A percentile compares a stretch with the other conserved stretches of the same genome.
Evolutionary conservation across 129 eudicot species (phyloP).

Genomic region (Pittosporum tobira): DNA sequence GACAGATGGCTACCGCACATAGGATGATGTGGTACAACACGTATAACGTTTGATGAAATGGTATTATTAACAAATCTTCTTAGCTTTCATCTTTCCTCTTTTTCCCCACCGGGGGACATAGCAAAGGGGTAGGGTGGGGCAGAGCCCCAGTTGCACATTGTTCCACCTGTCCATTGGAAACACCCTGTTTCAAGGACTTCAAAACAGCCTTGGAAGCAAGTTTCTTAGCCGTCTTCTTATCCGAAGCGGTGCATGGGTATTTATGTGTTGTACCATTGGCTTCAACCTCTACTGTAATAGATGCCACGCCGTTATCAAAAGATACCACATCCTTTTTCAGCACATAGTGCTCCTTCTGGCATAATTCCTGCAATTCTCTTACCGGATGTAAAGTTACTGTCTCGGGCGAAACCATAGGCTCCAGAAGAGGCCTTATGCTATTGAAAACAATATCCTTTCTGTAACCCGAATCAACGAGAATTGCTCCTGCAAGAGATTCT

Average conservation of each 20-base stretch:
- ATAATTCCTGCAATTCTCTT: conserved; percentile 42
- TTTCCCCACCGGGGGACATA: background rate
- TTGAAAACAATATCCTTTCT: conserved; percentile 45
- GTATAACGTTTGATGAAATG: no score
- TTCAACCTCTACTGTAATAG: conserved; percentile 42
- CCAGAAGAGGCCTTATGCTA: conserved; percentile 69
- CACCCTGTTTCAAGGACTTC: conserved; percentile 37
- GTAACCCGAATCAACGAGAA: conserved; percentile 68
- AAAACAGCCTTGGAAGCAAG: conserved; percentile 51
- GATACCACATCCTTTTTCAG: conserved; percentile 19
- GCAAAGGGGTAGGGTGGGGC: conserved; percentile 1
- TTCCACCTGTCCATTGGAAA: background rate
- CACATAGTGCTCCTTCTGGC: conserved; percentile 31
- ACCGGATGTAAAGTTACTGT: conserved; percentile 60
- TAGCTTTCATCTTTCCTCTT: background rate
- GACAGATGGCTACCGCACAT: no score
- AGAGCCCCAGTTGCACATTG: no score
- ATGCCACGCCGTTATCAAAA: conserved; percentile 26
- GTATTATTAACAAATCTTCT: no score
- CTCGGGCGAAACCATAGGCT: conserved; percentile 69
- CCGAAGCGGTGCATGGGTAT: conserved; percentile 21
- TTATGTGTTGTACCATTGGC: conserved; percentile 25
- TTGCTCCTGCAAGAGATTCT: conserved; percentile 88
- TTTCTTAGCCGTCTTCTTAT: conserved; percentile 42
- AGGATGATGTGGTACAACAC: no score